Conservation (phyloP, 495 filamentous ascomycete species). For the Annulohypoxylon maeteangense region DNA sequence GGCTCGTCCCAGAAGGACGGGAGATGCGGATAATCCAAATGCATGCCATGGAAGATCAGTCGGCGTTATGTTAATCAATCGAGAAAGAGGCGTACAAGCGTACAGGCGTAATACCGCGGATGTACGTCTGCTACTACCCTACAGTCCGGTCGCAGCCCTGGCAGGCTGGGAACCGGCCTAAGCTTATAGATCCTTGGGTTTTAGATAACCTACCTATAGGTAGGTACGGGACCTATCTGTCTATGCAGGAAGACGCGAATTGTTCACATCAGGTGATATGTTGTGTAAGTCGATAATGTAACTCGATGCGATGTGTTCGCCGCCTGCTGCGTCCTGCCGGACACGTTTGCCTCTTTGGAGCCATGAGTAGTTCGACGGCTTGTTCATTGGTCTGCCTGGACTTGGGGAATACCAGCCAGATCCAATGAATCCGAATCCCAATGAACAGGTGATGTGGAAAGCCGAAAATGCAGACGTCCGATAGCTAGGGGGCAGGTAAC, state of each 20-base stretch:
- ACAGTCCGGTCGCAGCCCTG: conserved; percentile 27
- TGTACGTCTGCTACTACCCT: conserved; percentile 36
- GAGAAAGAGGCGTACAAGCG: conserved; percentile 26
- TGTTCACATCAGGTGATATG: conserved; percentile 46
- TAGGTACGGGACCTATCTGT: too few relatives aligned
- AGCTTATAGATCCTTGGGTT: conserved; percentile 44
- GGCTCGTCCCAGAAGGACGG: conserved; percentile 40
- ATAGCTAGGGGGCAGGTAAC: conserved; percentile 32
- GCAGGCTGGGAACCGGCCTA: conserved; percentile 27
- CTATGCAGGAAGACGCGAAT: conserved; percentile 42
- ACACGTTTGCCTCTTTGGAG: conserved; percentile 40
- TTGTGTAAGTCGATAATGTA: conserved; percentile 44
- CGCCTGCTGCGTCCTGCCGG: conserved; percentile 32
- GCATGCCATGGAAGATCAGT: conserved; percentile 42
- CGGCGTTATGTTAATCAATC: conserved; percentile 31
- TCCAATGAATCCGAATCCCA: conserved; percentile 39
- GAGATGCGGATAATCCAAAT: conserved; percentile 44
- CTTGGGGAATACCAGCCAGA: conserved; percentile 8
- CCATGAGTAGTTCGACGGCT: conserved; percentile 12
- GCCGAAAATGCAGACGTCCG: conserved; percentile 35
- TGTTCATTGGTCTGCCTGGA: conserved; percentile 23
- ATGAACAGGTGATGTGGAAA: conserved; percentile 42
- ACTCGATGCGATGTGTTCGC: conserved; percentile 39
- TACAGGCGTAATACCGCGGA: conserved; percentile 41
- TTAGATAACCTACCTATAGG: conserved; percentile 19